These are phyloP conservation scores for Tanacetum coccineum DNA, from an alignment of 129 eudicot genomes.

Conservation along the genomic window DNA sequence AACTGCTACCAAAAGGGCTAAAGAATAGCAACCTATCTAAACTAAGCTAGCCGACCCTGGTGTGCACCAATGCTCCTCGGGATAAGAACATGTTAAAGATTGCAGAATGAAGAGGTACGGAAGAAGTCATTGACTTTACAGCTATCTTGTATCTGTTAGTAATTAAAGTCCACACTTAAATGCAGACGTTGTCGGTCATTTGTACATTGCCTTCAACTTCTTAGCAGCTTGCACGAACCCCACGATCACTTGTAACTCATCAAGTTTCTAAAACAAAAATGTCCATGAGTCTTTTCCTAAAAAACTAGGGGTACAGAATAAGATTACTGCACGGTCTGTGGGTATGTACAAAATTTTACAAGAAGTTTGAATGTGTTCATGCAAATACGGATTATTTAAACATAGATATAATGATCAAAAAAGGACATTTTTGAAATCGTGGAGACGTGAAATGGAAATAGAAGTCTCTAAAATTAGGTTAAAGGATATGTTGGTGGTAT, in stretches of 20 bases:
- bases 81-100: background rate
- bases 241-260: conserved; percentile 60
- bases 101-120: background rate
- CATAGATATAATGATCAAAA: no score
- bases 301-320: background rate
- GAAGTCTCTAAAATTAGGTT: no score
- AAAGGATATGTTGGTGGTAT: no score
- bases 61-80: background rate
- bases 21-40: conserved; percentile 1
- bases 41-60: background rate
- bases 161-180: conserved; percentile 8
- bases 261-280: conserved; percentile 51
- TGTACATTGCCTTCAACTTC: conserved; percentile 52
- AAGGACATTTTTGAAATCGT: no score
- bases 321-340: background rate
- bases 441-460: no score
- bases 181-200: conserved; percentile 31
- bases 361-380: background rate
- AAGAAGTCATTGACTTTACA: conserved; percentile 20
- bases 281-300: background rate
- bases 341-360: background rate
- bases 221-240: conserved; percentile 62
- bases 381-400: no score
- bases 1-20: conserved; percentile 18
- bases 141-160: conserved; percentile 30